Evolutionary conservation across 2,329 filamentous ascomycete genomes (phyloP).

Genomic region (Clonostachys solani): DNA sequence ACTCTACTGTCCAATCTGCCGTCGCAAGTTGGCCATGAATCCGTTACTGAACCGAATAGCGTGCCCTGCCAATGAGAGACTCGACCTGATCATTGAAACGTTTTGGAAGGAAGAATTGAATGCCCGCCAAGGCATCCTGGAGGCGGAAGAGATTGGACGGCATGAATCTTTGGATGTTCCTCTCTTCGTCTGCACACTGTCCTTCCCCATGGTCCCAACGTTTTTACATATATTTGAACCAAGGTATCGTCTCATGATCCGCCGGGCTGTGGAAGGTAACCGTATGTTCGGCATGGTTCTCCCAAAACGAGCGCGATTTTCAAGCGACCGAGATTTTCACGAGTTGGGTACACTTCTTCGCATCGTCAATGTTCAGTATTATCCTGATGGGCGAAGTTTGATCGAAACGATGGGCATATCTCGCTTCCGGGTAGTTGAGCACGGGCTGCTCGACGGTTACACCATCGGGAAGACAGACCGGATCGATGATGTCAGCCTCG

Average conservation of each 20-base stretch:
- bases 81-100: slow-evolving; percentile 58
- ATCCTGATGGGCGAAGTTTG: slow-evolving; percentile 77
- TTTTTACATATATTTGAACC: slow-evolving; percentile 91
- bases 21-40: slow-evolving; percentile 54
- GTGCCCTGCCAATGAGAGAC: slow-evolving; percentile 54
- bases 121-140: slow-evolving; percentile 49
- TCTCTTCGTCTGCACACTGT: slow-evolving; percentile 77
- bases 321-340: slow-evolving; percentile 46
- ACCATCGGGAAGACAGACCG: slow-evolving; percentile 70
- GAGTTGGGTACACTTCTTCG: slow-evolving; percentile 75
- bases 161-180: slow-evolving; percentile 58
- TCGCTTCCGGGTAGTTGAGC: slow-evolving; percentile 67
- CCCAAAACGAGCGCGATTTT: slow-evolving; percentile 48
- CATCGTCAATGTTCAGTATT: slow-evolving; percentile 68
- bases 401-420: slow-evolving; percentile 74
- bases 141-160: slow-evolving; percentile 51
- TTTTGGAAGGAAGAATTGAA: slow-evolving; percentile 68
- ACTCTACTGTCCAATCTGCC: slow-evolving; percentile 75
- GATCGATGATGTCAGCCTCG: slow-evolving; percentile 75
- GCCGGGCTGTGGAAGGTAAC: slow-evolving; percentile 68
- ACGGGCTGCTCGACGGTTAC: slow-evolving; percentile 70
- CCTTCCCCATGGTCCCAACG: slow-evolving; percentile 79
- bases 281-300: slow-evolving; percentile 83
- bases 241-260: slow-evolving; percentile 87
- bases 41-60: slow-evolving; percentile 31